Evolutionary conservation across 2,329 filamentous ascomycete genomes (phyloP).

Genomic region (Trichoderma endophyticum): DNA sequence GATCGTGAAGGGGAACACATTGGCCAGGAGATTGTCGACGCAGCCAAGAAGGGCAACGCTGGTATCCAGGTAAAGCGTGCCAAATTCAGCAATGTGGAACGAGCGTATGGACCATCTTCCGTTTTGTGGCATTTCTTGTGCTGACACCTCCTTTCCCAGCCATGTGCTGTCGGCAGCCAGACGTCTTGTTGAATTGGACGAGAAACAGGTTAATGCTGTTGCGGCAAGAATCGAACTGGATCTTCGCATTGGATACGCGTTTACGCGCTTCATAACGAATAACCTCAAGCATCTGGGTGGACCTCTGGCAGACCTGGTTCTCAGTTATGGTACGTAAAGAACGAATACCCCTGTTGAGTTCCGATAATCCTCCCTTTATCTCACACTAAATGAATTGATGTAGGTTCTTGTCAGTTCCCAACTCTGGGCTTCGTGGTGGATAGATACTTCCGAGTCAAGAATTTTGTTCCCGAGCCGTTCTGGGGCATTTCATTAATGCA

Average conservation of each 20-base stretch:
- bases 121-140: not conserved
- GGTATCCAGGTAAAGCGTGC: conserved; percentile 79
- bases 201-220: conserved; percentile 83
- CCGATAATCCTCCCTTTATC: not conserved
- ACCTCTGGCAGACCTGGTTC: conserved; percentile 59
- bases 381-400: conserved; percentile 16
- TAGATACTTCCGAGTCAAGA: conserved; percentile 87
- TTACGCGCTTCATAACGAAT: conserved; percentile 82
- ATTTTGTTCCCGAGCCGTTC: conserved; percentile 88
- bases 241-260: conserved; percentile 85
- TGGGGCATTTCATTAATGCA: conserved; percentile 89
- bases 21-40: conserved; percentile 81
- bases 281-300: conserved; percentile 71
- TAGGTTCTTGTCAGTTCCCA: conserved; percentile 91
- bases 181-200: conserved; percentile 73
- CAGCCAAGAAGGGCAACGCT: conserved; percentile 71
- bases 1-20: conserved; percentile 98
- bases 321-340: conserved; percentile 71
- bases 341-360: no score
- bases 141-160: conserved; percentile 40
- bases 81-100: conserved; percentile 92
- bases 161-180: conserved; percentile 84
- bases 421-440: conserved; percentile 97
- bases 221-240: conserved; percentile 88
- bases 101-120: conserved; percentile 56